A percentile compares a stretch with the other conserved stretches of the same genome.
phyloP scores from a whole-genome alignment of 176 grass and related monocot genomes.

The Hyparrhenia diplandra region DNA sequence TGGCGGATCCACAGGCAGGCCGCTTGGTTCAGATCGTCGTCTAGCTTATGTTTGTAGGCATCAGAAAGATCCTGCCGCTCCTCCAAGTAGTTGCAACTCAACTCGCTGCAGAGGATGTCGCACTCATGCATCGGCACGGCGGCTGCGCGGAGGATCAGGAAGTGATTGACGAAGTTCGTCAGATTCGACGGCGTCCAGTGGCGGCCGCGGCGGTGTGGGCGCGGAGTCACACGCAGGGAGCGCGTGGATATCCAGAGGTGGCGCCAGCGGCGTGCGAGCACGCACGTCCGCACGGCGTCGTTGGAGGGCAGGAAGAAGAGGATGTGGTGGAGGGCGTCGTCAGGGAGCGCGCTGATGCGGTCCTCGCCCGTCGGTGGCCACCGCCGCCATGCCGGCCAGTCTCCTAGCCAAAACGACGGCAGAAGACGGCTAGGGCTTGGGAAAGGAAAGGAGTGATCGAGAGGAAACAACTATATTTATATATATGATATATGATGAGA shows the following conservation, averaged over 20 bases:
- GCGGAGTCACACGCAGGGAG: not conserved
- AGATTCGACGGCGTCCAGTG: not conserved
- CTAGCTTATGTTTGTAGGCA: no score
- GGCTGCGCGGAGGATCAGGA: not conserved
- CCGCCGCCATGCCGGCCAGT: no score
- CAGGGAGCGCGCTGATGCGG: constrained; percentile 1
- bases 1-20: not conserved
- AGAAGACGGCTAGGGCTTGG: not conserved
- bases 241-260: constrained; percentile 7
- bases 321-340: not conserved
- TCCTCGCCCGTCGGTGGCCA: not conserved
- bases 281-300: no score
- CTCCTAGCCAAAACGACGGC: no score
- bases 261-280: no score
- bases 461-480: no score
- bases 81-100: rapidly evolving
- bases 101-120: not conserved
- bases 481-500: no score
- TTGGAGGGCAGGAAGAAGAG: no score
- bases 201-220: no score
- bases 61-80: no score
- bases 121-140: not conserved
- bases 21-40: not conserved
- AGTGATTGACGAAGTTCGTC: not conserved
- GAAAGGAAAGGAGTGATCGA: no score